Base-by-base conservation (phyloP, 148 eudicot species). In the Oxyria digyna region DNA sequence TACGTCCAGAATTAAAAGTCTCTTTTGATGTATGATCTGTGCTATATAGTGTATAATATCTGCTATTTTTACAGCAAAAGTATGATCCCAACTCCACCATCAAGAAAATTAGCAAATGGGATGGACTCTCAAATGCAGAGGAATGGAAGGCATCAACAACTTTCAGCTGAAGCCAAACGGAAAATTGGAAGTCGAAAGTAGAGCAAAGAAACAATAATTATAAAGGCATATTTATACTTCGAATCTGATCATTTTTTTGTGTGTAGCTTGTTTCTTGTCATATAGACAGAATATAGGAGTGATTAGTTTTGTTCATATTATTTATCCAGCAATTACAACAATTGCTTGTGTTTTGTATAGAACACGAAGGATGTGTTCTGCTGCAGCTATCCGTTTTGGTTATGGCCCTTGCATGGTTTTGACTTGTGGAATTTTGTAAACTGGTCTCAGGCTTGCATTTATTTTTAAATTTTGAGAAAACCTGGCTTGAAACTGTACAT, bases 161-260 rank as follows among this genome's bases (percentile, higher is more conserved):
- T 70, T 42, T 72, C 87, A 38, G 76, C 81, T 21, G 97, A 85
- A 69, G 74, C 74, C 21, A 95, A 87, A 74, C 76, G 96, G 52
- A 95, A 86, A 80, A 55, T 45, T n/a, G 91, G 84, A 40, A 82
- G 41, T 42, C 81, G 91, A 70, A 95, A 88, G 77, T 91, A 87
- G 80, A 69, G 59, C 69, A 48, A 50, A 12, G 3, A 12, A n/a
- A 71, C 9, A 18, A 23, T 52, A 54, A 69, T 18, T 20, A 18
- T 8, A 42, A 71, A 68, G 70, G 74, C 50, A 74, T 27, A 24
- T 15, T 29, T n/a, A 13, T 55, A 23, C 15, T 24, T 55, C 17
- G 27, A 26, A 55, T 12, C 63, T 55, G 63, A 27, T 55, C 18
- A 12, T 27, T 55, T 26, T 26, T 54, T 11, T 48, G 26, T 55